Conservation (phyloP, 768 basidiomycete species). For the Rhodotorula sphaerocarpa region DNA sequence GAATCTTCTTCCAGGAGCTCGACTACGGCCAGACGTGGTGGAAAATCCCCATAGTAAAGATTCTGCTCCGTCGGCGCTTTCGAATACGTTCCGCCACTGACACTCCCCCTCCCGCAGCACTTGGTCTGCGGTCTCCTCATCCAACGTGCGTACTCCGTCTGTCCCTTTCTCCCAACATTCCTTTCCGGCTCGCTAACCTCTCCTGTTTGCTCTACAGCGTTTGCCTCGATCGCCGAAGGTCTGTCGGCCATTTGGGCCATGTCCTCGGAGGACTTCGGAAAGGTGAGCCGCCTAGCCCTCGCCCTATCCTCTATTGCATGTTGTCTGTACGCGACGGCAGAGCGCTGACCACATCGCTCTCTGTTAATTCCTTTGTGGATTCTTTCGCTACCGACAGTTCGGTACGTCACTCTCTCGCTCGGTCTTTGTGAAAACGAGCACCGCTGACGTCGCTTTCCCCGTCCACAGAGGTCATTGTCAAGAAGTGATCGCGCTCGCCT, state of each 20-base stretch:
- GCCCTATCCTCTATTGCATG: no score
- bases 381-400: no score
- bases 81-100: not conserved
- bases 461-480: conserved; percentile 26
- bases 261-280: conserved; percentile 18
- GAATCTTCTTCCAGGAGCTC: conserved; percentile 40
- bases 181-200: not conserved
- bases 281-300: no score
- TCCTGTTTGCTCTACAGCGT: conserved; percentile 8
- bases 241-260: conserved; percentile 42
- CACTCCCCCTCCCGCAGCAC: conserved; percentile 29
- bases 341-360: no score
- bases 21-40: conserved; percentile 40
- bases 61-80: not conserved
- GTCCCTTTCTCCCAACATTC: not conserved
- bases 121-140: conserved; percentile 37
- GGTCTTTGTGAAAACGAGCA: not conserved
- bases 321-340: no score
- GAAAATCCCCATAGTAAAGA: conserved; percentile 33
- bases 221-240: conserved; percentile 41
- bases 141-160: conserved; percentile 24
- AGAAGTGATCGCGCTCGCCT: conserved; percentile 10
- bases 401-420: not conserved
- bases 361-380: no score
- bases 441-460: not conserved